phyloP scores from a whole-genome alignment of 1,284 basidiomycete genomes.

The Ceratobasidium sp. region DNA sequence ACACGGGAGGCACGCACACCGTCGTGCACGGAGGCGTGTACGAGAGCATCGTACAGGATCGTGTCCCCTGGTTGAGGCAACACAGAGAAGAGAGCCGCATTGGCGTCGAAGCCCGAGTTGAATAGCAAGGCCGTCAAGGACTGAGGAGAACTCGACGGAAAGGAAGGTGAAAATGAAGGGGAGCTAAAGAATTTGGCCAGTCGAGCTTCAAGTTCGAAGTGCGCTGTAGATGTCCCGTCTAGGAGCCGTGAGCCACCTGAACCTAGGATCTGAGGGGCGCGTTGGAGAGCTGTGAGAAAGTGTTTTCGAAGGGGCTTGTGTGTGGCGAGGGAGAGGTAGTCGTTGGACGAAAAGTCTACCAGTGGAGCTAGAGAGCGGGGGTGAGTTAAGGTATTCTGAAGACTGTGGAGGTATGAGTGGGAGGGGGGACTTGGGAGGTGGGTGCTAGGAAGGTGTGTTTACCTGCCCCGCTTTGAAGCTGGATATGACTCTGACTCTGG shows the following conservation, averaged over 20 bases:
- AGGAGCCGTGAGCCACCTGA: conserved; percentile 91
- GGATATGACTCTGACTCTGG: conserved; percentile 7
- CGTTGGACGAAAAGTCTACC: conserved; percentile 88
- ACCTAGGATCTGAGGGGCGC: conserved; percentile 75
- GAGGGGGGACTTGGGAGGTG: too few relatives aligned
- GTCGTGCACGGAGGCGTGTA: conserved; percentile 94
- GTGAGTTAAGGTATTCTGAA: conserved; percentile 52
- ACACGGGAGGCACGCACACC: conserved; percentile 81
- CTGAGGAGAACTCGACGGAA: conserved; percentile 50
- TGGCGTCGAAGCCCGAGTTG: conserved; percentile 96
- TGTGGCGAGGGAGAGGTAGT: conserved; percentile 88
- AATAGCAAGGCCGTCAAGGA: conserved; percentile 80
- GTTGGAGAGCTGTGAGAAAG: conserved; percentile 67
- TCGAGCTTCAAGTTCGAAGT: conserved; percentile 74
- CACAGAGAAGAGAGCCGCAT: conserved; percentile 86
- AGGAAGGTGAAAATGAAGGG: too few relatives aligned
- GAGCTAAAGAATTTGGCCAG: conserved; percentile 55
- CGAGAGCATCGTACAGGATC: conserved; percentile 86
- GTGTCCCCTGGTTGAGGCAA: conserved; percentile 84
- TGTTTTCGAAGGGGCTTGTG: conserved; percentile 65
- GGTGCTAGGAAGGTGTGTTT: too few relatives aligned
- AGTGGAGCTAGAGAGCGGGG: conserved; percentile 57
- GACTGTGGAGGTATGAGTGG: not conserved
- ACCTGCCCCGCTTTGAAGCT: not conserved
- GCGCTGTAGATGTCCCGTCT: conserved; percentile 77